phyloP scores from a whole-genome alignment of 1,284 basidiomycete species.

The Boletus sp. region DNA sequence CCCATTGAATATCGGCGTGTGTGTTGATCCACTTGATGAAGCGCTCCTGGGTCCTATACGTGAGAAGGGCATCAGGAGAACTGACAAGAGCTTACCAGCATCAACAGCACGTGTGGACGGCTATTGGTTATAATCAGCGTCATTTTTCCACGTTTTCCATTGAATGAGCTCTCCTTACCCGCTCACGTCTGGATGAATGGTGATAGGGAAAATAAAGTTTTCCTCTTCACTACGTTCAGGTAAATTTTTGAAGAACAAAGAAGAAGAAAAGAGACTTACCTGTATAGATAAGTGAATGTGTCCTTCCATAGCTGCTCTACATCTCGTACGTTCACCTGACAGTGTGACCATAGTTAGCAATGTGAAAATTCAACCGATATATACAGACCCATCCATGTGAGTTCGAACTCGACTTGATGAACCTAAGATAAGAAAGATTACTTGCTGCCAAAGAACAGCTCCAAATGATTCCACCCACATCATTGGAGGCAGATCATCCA shows the following conservation, averaged over 20 bases:
- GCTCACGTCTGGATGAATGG: slow-evolving; percentile 81
- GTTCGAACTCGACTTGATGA: slow-evolving; percentile 67
- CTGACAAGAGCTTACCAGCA: slow-evolving; percentile 53
- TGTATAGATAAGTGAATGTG: slow-evolving; percentile 70
- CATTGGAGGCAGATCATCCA: slow-evolving; percentile 74
- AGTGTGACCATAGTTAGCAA: not conserved
- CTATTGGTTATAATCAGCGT: slow-evolving; percentile 26
- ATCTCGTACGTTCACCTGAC: slow-evolving; percentile 65
- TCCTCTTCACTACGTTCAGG: slow-evolving; percentile 57
- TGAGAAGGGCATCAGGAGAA: not conserved
- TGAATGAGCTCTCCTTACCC: slow-evolving; percentile 47
- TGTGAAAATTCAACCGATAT: slow-evolving; percentile 40
- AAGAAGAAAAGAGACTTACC: slow-evolving; percentile 38
- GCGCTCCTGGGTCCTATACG: slow-evolving; percentile 52
- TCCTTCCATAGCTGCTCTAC: slow-evolving; percentile 82
- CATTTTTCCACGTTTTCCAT: not conserved
- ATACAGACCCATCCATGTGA: slow-evolving; percentile 65
- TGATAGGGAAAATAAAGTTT: slow-evolving; percentile 76
- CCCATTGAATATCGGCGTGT: slow-evolving; percentile 75
- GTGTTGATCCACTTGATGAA: slow-evolving; percentile 82
- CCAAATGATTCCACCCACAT: slow-evolving; percentile 45
- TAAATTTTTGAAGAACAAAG: slow-evolving; percentile 8
- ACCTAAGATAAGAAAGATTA: slow-evolving; percentile 41
- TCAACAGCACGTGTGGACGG: slow-evolving; percentile 65
- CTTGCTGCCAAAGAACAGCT: not conserved